Conservation (phyloP, 192 early-diverging fungal species). For the Linnemannia zychae region DNA sequence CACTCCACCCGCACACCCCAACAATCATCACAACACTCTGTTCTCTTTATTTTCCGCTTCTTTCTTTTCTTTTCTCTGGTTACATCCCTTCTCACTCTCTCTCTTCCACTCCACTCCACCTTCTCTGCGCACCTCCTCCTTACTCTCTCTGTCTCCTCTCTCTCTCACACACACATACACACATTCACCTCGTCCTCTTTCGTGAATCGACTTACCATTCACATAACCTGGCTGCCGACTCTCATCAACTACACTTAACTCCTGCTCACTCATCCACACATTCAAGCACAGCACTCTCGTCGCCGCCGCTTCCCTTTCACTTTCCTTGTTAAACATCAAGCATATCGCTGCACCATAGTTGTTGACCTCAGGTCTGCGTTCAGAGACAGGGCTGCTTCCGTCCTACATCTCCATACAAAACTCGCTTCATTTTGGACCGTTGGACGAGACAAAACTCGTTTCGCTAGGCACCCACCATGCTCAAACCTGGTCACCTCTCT, state of each 20-base stretch:
- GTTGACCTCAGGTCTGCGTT: not conserved
- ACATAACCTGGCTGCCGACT: not conserved
- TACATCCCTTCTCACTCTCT: not conserved
- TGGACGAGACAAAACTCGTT: constrained; percentile 3
- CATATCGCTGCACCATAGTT: not conserved
- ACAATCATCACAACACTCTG: not conserved
- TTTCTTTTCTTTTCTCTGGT: not conserved
- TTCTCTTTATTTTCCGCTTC: not conserved
- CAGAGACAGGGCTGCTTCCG: not conserved
- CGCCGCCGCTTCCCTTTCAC: not conserved
- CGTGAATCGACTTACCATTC: too few species aligned
- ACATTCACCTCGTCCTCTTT: too few species aligned
- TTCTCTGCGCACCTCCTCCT: too few species aligned
- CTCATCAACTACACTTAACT: not conserved
- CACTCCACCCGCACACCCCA: not conserved
- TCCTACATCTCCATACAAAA: not conserved
- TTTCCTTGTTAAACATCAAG: not conserved
- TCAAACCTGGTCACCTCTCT: constrained; percentile 24
- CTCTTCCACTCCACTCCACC: not conserved
- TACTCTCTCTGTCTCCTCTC: too few species aligned
- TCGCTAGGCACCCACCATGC: constrained; percentile 26
- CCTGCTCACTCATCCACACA: not conserved
- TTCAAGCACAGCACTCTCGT: not conserved
- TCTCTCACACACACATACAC: too few species aligned
- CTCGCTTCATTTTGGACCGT: not conserved